phyloP scores from a whole-genome alignment of 163 green algal species.

The Picocystis sp. region DNA sequence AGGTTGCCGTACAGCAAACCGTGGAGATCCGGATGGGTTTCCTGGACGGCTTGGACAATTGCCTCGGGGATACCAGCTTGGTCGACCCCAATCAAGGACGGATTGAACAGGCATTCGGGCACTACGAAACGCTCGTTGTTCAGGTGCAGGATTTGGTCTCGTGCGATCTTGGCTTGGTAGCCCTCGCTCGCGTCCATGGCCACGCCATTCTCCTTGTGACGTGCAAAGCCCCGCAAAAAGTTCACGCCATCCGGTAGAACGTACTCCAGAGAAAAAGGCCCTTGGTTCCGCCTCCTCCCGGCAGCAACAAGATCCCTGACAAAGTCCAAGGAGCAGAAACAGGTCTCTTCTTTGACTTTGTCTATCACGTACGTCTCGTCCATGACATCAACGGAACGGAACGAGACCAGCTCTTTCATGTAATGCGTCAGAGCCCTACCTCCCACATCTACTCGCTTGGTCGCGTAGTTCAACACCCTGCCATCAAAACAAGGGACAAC shows the following conservation, averaged over 20 bases:
- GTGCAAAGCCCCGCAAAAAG: slow-evolving; percentile 52
- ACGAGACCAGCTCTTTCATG: slow-evolving; percentile 92
- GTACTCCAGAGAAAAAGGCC: slow-evolving; percentile 42
- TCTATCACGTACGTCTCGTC: slow-evolving; percentile 87
- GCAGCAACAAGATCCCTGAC: slow-evolving; percentile 36
- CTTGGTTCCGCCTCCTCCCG: slow-evolving; percentile 4
- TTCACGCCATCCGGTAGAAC: slow-evolving; percentile 86
- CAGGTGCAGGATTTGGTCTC: slow-evolving; percentile 45
- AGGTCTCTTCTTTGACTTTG: slow-evolving; percentile 75
- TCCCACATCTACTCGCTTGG: slow-evolving; percentile 74
- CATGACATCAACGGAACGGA: slow-evolving; percentile 71
- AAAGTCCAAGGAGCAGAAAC: slow-evolving; percentile 60
- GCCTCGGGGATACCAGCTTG: slow-evolving; percentile 56
- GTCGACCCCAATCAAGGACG: slow-evolving; percentile 63
- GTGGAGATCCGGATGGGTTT: slow-evolving; percentile 37
- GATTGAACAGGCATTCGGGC: slow-evolving; percentile 59
- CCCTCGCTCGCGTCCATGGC: background rate
- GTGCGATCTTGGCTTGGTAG: background rate
- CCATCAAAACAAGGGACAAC: slow-evolving; percentile 72
- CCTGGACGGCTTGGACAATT: slow-evolving; percentile 20
- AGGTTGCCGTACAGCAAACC: slow-evolving; percentile 65
- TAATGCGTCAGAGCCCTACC: slow-evolving; percentile 96
- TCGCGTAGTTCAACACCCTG: slow-evolving; percentile 18
- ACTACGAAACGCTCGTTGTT: slow-evolving; percentile 96
- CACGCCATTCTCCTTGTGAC: slow-evolving; percentile 9